Base-by-base conservation (phyloP, 1,139 yeast species). In the Yamadazyma friedrichii region DNA sequence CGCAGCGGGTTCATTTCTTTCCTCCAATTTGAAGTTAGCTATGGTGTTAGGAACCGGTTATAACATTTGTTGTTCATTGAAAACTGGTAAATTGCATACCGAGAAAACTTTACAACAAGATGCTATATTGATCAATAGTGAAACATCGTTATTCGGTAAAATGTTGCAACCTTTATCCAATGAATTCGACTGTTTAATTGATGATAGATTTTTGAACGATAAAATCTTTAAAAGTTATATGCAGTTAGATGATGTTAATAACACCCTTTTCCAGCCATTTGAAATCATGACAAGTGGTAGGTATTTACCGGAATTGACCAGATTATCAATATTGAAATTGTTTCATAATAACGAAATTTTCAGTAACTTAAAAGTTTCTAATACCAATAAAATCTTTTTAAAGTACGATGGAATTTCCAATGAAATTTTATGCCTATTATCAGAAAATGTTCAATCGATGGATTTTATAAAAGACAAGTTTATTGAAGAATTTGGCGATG, bases 201-300 rank as follows among this genome's bases (percentile, higher is more conserved):
- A 74, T 48, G 48, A 56, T 2, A 54, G 71, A 29, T 70, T 74
- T 50, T 47, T 49, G 17, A 20, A 28, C 9, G 12, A 3, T 9
- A 36, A 31, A 11, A 6, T 6, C 12, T 70, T 63, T 50, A 52
- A 61, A 43, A 59, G 72, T 15, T 70, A 59, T 53, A 61, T 68
- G 69, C 45, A 52, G 6, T 46, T 55, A 6, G 75, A 67, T 42
- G 64, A 65, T 3, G 32, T 33, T 3, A 51, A 58, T n/a, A 46
- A 57, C 15, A 55, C 58, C 9, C 61, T 76, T 31, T 73, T 75
- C 52, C 84, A 79, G 53, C 84, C 84, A 1, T 58, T 70, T 35
- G 84, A 79, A 53, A 60, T 74, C 44, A 61, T 77, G 65, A 69
- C 80, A 30, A 65, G 79, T 37, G 84, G 84, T 1, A 61, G 84